Conservation (phyloP, 139 green algal genomes). For the Picochlorum sp. region DNA sequence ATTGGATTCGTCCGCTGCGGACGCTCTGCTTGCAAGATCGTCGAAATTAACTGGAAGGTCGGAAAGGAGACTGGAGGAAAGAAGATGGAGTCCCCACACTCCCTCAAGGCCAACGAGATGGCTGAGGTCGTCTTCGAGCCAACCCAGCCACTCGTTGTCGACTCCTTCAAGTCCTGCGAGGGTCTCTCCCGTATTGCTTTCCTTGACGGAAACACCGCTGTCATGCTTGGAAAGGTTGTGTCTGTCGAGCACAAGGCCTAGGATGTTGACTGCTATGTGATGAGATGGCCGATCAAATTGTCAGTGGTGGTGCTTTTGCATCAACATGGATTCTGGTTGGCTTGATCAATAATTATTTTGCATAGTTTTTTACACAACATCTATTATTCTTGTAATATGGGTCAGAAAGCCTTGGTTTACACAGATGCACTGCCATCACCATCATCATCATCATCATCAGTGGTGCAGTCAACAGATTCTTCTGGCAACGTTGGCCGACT, state of each 20-base stretch:
- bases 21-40: conserved; percentile 76
- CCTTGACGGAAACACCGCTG: conserved; percentile 89
- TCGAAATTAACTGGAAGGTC: conserved; percentile 81
- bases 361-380: conserved; percentile 8
- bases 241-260: conserved; percentile 45
- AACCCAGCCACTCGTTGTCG: conserved; percentile 76
- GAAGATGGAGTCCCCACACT: conserved; percentile 76
- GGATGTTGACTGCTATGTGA: conserved; percentile 1
- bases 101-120: conserved; percentile 90
- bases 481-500: neutral
- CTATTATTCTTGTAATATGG: conserved; percentile 9
- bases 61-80: conserved; percentile 93
- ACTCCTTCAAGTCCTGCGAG: conserved; percentile 88
- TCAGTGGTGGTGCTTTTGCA: no score
- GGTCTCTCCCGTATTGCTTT: conserved; percentile 88
- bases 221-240: conserved; percentile 90
- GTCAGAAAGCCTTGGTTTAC: neutral
- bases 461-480: no score
- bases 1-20: conserved; percentile 88
- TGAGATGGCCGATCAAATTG: neutral
- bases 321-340: no score
- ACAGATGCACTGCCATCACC: no score
- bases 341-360: neutral
- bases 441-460: no score
- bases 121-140: conserved; percentile 78